phyloP scores from a whole-genome alignment of 345 rosid species.

The Rhodamnia argentea region DNA sequence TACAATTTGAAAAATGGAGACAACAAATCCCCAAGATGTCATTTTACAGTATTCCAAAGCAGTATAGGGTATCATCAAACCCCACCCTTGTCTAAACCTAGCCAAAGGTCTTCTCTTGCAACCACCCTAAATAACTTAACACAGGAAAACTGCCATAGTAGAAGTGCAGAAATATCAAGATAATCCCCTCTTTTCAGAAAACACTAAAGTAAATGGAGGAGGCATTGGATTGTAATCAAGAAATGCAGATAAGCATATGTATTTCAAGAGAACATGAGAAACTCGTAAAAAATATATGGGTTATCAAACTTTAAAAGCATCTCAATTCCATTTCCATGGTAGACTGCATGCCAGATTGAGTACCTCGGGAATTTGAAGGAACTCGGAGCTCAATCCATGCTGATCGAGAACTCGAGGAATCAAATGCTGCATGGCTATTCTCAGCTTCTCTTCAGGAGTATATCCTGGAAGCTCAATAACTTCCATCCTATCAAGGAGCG shows the following conservation, averaged over 20 bases:
- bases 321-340: neutral
- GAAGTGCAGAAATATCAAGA: neutral
- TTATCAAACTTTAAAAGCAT: neutral
- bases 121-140: neutral
- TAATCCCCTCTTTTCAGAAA: neutral
- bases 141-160: neutral
- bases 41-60: neutral
- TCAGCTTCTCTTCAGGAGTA: slow-evolving; percentile 92
- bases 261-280: neutral
- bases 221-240: neutral
- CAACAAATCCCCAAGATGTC: neutral
- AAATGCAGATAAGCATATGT: neutral
- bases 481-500: slow-evolving; percentile 96
- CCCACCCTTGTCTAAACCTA: neutral
- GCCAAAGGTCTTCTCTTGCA: neutral
- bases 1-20: neutral
- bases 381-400: slow-evolving; percentile 78
- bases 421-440: slow-evolving; percentile 84
- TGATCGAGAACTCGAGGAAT: slow-evolving; percentile 95
- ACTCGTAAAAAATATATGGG: neutral
- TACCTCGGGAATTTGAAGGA: slow-evolving; percentile 98
- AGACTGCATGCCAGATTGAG: neutral
- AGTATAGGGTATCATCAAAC: neutral
- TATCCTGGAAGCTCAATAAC: slow-evolving; percentile 97
- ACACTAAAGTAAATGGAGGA: neutral